Base-by-base conservation (phyloP, 2,329 filamentous ascomycete genomes). In the Fusarium humuli region DNA sequence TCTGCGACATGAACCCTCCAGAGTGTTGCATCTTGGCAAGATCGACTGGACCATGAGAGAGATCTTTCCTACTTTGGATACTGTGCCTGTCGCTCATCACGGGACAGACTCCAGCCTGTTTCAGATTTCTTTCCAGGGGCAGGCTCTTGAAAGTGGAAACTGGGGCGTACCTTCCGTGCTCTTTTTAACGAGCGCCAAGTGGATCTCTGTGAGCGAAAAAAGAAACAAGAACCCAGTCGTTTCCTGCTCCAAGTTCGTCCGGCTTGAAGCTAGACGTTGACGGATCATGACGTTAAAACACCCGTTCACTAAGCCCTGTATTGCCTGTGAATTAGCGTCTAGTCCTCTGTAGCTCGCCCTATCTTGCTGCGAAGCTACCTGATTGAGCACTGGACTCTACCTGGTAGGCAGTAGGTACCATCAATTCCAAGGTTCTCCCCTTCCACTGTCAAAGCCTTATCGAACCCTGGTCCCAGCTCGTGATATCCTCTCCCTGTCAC, bases 111-210 rank as follows among this genome's bases (percentile, higher is more conserved):
- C 30, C 61, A 57, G 54, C 30, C 53, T 55, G 72, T 74, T 74
- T 74, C 72, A 73, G 70, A 73, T 66, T 37, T 11, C 18, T 37
- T 41, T 30, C 34, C 57, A 71, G 61, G 62, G 68, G 66, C 47
- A 18, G 23, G 4, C 34, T 52, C 48, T 52, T 16, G 37, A 40
- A 34, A 50, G 52, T 68, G 65, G 65, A 72, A 73, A 74, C 72
- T 61, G 67, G 47, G 47, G 60, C 44, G 53, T 47, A 52, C 52
- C 52, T 49, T 45, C 64, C 50, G 41, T 52, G 40, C 32, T 37
- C 34, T 23, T 22, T 44, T 18, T 29, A 42, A 58, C 46, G 22
- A 54, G 54, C 22, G 32, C 57, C 45, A 46, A 58, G 57, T 66
- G 62, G 71, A 46, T 27, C 49, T 8, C 4, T 42, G 16, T n/a